Percentiles rank a stretch among this genome's conserved stretches.
Evolutionary conservation across 2,329 filamentous ascomycete genomes (phyloP).

Genomic region (Graphilbum sp.): DNA sequence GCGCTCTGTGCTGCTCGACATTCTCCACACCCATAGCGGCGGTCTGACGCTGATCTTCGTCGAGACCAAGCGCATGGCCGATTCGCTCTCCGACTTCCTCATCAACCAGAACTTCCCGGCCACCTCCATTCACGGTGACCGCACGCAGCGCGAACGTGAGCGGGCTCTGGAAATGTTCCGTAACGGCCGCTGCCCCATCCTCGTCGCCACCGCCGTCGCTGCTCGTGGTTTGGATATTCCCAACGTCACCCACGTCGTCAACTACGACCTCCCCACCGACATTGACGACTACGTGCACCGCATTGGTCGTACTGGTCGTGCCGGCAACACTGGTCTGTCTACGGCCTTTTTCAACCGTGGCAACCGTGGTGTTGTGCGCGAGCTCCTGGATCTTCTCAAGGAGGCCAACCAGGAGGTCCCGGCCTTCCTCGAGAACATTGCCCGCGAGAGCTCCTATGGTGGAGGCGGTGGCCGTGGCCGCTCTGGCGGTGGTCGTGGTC

Average conservation of each 20-base stretch:
- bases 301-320: constrained; percentile 99
- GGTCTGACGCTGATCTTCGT: constrained; percentile 95
- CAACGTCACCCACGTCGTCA: constrained; percentile 93
- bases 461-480: constrained; percentile 42
- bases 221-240: constrained; percentile 85
- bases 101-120: constrained; percentile 98
- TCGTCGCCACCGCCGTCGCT: constrained; percentile 93
- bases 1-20: constrained; percentile 92
- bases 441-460: constrained; percentile 77
- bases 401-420: constrained; percentile 97
- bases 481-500: constrained; percentile 55
- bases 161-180: constrained; percentile 96
- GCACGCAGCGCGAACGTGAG: constrained; percentile 97
- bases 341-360: constrained; percentile 99
- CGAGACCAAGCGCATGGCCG: constrained; percentile 98
- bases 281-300: constrained; percentile 98
- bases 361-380: constrained; percentile 93
- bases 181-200: constrained; percentile 83
- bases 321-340: constrained; percentile 94
- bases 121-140: constrained; percentile 96
- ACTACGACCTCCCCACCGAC: constrained; percentile 84
- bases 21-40: constrained; percentile 79
- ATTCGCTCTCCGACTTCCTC: constrained; percentile 91
- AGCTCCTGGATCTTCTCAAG: constrained; percentile 93
- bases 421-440: constrained; percentile 88